Conservation (phyloP, 148 eudicot genomes). For the Oxyria digyna region DNA sequence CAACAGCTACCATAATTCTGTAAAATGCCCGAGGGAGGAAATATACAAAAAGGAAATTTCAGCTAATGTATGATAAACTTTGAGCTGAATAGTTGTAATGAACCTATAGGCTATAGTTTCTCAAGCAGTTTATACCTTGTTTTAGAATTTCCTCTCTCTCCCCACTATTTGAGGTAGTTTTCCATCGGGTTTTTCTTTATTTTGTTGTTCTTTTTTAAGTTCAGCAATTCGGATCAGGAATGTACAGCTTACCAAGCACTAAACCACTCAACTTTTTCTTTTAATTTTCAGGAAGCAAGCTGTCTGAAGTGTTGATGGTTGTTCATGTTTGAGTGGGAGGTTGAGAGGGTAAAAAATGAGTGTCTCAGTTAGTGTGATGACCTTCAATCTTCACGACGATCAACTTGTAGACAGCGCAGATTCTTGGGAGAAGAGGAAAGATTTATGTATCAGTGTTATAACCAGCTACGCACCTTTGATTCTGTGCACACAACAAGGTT, state of each 20-base stretch:
- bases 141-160: neutral
- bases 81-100: neutral
- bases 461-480: conserved; percentile 89
- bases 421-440: conserved; percentile 92
- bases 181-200: neutral
- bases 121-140: neutral
- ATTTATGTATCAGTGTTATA: conserved; percentile 73
- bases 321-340: conserved; percentile 7
- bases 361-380: conserved; percentile 77
- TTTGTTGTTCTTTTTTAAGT: neutral
- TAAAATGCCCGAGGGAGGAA: neutral
- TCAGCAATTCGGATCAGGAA: neutral
- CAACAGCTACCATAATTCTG: neutral
- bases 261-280: neutral
- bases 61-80: neutral
- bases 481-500: conserved; percentile 94
- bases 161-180: neutral
- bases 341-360: conserved; percentile 35
- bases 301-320: neutral
- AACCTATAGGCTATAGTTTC: neutral
- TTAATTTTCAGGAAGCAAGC: neutral
- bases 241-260: neutral
- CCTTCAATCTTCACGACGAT: conserved; percentile 88
- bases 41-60: neutral
- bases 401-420: conserved; percentile 65